Evolutionary conservation across 2,329 filamentous ascomycete species (phyloP), one percentile per base, ranked within the genome.

Genomic region (Paracorniculantispora psalliotae): DNA sequence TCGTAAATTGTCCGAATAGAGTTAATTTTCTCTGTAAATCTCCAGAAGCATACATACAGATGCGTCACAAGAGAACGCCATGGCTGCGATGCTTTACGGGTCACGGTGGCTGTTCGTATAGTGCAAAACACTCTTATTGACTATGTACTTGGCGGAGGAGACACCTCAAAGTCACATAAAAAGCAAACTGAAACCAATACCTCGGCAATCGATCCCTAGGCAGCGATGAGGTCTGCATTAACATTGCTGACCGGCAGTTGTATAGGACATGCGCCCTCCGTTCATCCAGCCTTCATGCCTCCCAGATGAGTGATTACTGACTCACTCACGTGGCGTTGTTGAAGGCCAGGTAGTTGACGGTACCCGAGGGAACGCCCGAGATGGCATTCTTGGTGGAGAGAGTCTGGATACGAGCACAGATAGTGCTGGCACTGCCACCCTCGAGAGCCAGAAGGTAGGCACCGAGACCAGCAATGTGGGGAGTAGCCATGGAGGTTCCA

Each of bases 391-490:
- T 74, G 59, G 72, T 73, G 33, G 73, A 68, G 47, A 76, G 72
- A n/a, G 70, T 64, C 52, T 71, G 67, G 48, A 82, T 76, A 63
- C 75, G 73, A 47, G 67, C 52, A 66, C 75, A 76, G 35, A 82
- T 73, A 37, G 69, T 71, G 26, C 59, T 57, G 59, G 69, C 71
- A 51, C 61, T 69, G 26, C 46, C 35, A 49, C 61, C 69, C 30
- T 81, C 80, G 23, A 81, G 75, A 54, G 73, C 68, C 72, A 88
- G 81, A 17, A 88, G 70, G 70, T 87, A 88, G 21, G 83, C 83
- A 9, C 81, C 83, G 1, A 88, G 72, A 37, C 85, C 86, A 49
- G 81, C 79, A 48, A 88, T 77, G 67, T 87, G 84, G 1, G 85
- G 85, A 4, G 79, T 78, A 21, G 85, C 83, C 83, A 85, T 86